A percentile compares a stretch with the other conserved stretches of the same genome.
phyloP scores from a whole-genome alignment of 208 protist species.

The Crithidia fasciculata region DNA sequence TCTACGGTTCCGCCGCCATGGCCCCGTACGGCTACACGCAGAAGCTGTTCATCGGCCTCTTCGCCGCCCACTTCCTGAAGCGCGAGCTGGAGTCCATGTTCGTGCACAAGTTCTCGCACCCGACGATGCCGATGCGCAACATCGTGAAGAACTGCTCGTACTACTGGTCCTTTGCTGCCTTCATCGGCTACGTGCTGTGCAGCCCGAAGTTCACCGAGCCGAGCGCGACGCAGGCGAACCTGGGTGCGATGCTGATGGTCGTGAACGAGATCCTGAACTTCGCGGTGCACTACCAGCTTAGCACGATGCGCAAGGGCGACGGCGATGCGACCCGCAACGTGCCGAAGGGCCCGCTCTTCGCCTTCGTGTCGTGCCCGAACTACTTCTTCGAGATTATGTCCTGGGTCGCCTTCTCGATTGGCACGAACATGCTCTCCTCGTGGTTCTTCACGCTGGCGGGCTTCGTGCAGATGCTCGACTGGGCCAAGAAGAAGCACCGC shows the following conservation, averaged over 20 bases:
- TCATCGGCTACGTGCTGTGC: constrained; percentile 92
- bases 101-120: constrained; percentile 94
- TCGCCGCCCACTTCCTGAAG: constrained; percentile 93
- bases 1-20: constrained; percentile 56
- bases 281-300: constrained; percentile 88
- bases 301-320: constrained; percentile 82
- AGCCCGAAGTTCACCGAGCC: constrained; percentile 87
- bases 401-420: constrained; percentile 93
- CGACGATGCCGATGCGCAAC: constrained; percentile 95
- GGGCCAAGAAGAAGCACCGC: constrained; percentile 89
- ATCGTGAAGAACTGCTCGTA: constrained; percentile 96
- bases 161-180: constrained; percentile 94
- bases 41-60: constrained; percentile 84
- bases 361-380: constrained; percentile 94
- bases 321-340: constrained; percentile 76
- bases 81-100: constrained; percentile 95
- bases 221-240: constrained; percentile 45
- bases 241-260: constrained; percentile 58
- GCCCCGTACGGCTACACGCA: constrained; percentile 66
- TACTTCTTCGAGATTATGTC: constrained; percentile 96
- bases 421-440: constrained; percentile 80
- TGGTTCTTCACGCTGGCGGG: constrained; percentile 86
- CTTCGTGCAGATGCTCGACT: constrained; percentile 86
- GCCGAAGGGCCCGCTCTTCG: constrained; percentile 88
- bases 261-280: constrained; percentile 93